Base-by-base conservation (phyloP, 108 stramenopile species). In the Skeletonema costatum region DNA sequence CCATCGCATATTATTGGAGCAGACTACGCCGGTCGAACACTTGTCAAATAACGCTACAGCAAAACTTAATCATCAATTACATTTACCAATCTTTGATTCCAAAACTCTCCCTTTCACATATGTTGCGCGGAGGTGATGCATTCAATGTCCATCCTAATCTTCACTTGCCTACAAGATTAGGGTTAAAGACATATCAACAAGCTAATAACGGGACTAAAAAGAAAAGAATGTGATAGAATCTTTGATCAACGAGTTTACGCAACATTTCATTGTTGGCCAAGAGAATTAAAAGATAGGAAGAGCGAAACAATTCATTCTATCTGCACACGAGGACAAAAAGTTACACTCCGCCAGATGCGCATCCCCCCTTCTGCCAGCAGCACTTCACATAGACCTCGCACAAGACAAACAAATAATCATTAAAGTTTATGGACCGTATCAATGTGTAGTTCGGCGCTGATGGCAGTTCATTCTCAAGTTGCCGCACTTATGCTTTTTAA, bases 1-100 rank as follows among this genome's bases (percentile, higher is more conserved):
- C 17, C 32, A 44, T 76, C 38, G 77, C 71, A 7, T n/a, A 80
- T 80, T 32, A 74, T 80, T 46, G 78, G 78, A 51, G 73, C 73
- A 3, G 68, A 67, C 78, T 80, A 74, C 38, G 78, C 73, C 2
- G 78, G 78, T 30, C 73, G 74, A 3, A 2, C 73, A 9, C 66
- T 80, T 2, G 78, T n/a, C 73, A 32, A 74, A 74, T 61, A 58
- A n/a, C 36, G 8, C 33, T 80, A 14, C 60, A 70, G 25, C 60
- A 61, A 33, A n/a, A 50, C n/a, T 50, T n/a, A 50, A n/a, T 50
- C 50, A 19, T 19, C 50, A 17, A 64, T 77, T 17, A 17, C 70
- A 13, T 77, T 48, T 32, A 70, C 63, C n/a, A 46, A 50, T 77
- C 19, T 71, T 71, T 51, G 76, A 77, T 25, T 39, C 39, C 58